Base-by-base conservation (phyloP, 1,284 basidiomycete species). In the Chalciporus sp. region DNA sequence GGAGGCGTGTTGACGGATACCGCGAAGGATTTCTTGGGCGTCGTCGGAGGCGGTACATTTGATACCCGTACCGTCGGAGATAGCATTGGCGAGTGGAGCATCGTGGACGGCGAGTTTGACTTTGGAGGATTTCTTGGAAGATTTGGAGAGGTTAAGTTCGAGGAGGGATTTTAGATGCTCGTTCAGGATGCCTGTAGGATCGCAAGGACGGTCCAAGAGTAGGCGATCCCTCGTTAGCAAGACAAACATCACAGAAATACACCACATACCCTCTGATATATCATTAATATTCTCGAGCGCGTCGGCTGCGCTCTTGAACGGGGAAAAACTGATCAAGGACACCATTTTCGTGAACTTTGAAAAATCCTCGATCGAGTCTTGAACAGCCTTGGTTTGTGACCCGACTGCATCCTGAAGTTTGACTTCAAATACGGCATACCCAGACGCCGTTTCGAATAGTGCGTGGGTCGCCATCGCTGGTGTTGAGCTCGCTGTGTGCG, bases 221-320 rank as follows among this genome's bases (percentile, higher is more conserved):
- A 12, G 5, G 12, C 3, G 33, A 5, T 16, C 9, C 2, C 12
- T 39, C 7, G 19, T 55, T 14, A 48, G 42, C 40, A 12, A 23
- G 12, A 35, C 12, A 19, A 19, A 19, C 3, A 4, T 26, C 12
- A 10, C 2, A 9, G 16, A 26, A 12, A 5, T 12, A 9, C 7
- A 4, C 9, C 11, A 61, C 78, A 49, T 62, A 94, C 96, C 95
- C 81, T 98, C 96, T 6, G 96, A 98, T 16, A 99, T 77, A 74
- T 99, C 95, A 71, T 98, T 97, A 53, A 90, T 90, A 67, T 97
- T 98, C 76, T 99, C 95, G 61, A 99, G 79, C 27, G 96, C 97
- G 72, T 98, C 92, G 1, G 94, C 94, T 39, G 95, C 95, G 61
- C 82, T 95, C 73, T 94, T 94, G 82, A 97, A 99, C 2, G 97